Evolutionary conservation across 2,329 filamentous ascomycete species (phyloP).

Genomic region (Camillea tinctor): DNA sequence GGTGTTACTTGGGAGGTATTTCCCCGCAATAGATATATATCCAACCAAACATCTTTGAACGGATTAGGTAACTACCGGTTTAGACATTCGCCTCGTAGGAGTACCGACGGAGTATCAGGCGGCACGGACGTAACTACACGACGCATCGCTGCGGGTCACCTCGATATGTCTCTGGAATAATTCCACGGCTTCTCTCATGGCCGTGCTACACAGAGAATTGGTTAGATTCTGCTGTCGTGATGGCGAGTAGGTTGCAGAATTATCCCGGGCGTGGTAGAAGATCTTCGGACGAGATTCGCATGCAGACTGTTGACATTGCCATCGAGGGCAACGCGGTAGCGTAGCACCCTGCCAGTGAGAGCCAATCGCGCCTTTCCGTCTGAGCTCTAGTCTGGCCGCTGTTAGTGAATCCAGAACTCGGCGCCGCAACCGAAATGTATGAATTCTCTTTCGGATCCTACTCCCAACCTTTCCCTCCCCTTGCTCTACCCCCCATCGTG

Average conservation of each 20-base stretch:
- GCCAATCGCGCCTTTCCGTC: slow-evolving; percentile 3
- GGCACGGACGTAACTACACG: slow-evolving; percentile 10
- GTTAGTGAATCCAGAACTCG: slow-evolving; percentile 20
- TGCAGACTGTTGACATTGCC: slow-evolving; percentile 7
- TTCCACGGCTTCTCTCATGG: slow-evolving; percentile 14
- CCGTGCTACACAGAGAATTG: slow-evolving; percentile 7
- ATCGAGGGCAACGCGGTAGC: slow-evolving; percentile 14
- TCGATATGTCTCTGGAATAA: slow-evolving; percentile 15
- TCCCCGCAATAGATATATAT: slow-evolving; percentile 28
- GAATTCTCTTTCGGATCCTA: slow-evolving; percentile 12
- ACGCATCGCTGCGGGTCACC: neutral
- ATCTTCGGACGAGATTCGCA: slow-evolving; percentile 11
- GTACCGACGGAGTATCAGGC: slow-evolving; percentile 10
- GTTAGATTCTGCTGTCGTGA: slow-evolving; percentile 14
- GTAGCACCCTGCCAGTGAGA: slow-evolving; percentile 6
- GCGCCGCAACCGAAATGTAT: slow-evolving; percentile 23
- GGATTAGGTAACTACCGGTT: slow-evolving; percentile 4
- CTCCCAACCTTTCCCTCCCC: slow-evolving; percentile 8
- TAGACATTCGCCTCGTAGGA: neutral
- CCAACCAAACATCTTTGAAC: slow-evolving; percentile 17
- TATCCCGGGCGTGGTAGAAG: slow-evolving; percentile 23
- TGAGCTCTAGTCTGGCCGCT: neutral
- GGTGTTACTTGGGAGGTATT: slow-evolving; percentile 33
- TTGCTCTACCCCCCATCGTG: slow-evolving; percentile 7
- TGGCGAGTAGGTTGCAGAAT: slow-evolving; percentile 18